Base-by-base conservation (phyloP, 2,329 filamentous ascomycete species). In the Beauveria bassiana region DNA sequence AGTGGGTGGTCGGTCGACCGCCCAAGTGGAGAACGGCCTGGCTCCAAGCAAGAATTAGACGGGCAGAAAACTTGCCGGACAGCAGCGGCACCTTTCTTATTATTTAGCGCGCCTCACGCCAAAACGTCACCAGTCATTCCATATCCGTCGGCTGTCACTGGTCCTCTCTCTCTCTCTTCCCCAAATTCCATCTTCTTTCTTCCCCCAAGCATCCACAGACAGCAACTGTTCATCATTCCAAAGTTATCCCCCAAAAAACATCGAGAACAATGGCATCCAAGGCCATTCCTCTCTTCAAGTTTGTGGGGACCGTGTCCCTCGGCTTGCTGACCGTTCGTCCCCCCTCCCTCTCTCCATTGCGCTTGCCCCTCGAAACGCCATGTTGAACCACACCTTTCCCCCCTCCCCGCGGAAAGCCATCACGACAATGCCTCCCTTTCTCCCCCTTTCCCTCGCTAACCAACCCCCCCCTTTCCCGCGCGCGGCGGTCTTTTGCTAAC, bases 291-390 rank as follows among this genome's bases (percentile, higher is more conserved):
- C 78, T 89, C 74, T 86, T 90, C 78, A 97, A 98, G 79, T 96
- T 97, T 74, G 89, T 97, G 67, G 93, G 93, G 70, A 96, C 91
- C 57, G 85, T 96, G 67, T 93, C 89, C 69, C 82, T 97, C 62
- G 93, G 93, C 65, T 82, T 97, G 62, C 78, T 96, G 74, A 96
- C 92, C 63, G 92, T 96, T 84, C 70, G 88, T 79, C 20, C 56
- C 24, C 10, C 2, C 2, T 18, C 10, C n/a, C 9, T 2, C 18
- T 28, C 8, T 22, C 20, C 22, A 40, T 18, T 9, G 3, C 20
- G 10, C 16, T 3, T 22, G 34, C 28, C 26, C 54, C 24, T n/a
- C 24, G 50, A 12, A 12, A 3, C 1, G 12, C 12, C 26, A 52
- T 22, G 50, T 38, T 38, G 31, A 51, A 43, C 34, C 51, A 38